These are phyloP conservation scores for Hygrophila difformis DNA, from an alignment of 257 asterid genomes.

Conservation along the genomic window DNA sequence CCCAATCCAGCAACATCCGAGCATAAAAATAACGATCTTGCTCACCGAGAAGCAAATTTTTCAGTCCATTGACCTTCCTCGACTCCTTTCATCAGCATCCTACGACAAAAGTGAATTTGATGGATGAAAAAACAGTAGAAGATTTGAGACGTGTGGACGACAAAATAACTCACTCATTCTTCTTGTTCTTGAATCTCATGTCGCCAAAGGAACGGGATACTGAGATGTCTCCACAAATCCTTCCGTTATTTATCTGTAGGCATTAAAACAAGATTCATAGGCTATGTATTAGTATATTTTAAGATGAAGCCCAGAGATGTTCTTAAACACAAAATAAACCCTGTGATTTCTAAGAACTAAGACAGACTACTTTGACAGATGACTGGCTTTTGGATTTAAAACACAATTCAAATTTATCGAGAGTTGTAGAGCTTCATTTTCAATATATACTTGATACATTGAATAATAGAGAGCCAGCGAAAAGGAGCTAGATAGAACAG, in stretches of 20 bases:
- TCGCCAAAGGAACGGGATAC: conserved; percentile 99
- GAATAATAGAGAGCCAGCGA: neutral
- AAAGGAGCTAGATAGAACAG: conserved; percentile 25
- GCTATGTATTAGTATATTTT: neutral
- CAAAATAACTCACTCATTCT: conserved; percentile 45
- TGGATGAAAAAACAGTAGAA: conserved; percentile 5
- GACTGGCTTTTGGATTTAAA: too few relatives aligned
- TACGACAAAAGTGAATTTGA: conserved; percentile 18
- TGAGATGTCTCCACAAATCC: conserved; percentile 91
- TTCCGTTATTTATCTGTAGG: conserved; percentile 69
- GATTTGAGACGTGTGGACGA: conserved; percentile 4
- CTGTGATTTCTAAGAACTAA: too few relatives aligned
- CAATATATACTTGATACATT: neutral
- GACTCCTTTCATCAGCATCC: conserved; percentile 91
- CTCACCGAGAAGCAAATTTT: conserved; percentile 83
- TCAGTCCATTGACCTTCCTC: conserved; percentile 78
- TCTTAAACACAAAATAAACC: too few relatives aligned
- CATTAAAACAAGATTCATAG: neutral
- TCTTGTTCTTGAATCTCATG: conserved; percentile 74
- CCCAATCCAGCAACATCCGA: neutral
- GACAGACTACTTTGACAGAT: too few relatives aligned
- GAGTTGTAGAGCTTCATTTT: neutral
- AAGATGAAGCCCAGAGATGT: neutral
- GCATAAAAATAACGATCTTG: neutral
- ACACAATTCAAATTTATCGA: too few relatives aligned